A percentile compares a stretch with the other conserved stretches of the same genome.
Conservation (phyloP, 2,329 filamentous ascomycete species). For the Fusarium sororula region DNA sequence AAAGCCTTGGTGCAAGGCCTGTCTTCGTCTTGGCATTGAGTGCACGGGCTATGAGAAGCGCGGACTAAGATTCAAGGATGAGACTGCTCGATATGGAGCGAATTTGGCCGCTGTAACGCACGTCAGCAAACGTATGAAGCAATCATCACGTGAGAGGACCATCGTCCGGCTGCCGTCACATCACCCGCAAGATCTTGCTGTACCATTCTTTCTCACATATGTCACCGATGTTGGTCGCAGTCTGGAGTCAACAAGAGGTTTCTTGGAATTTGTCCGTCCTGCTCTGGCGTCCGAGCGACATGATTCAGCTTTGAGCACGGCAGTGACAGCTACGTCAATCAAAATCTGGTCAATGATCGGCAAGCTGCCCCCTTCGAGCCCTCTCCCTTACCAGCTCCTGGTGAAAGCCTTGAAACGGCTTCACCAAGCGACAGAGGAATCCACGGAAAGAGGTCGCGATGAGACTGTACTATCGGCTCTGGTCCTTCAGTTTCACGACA, state of each 20-base stretch:
- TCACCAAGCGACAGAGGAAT: not conserved
- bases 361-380: not conserved
- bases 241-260: slow-evolving; percentile 21
- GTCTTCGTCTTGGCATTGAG: slow-evolving; percentile 14
- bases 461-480: slow-evolving; percentile 18
- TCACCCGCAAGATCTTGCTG: slow-evolving; percentile 4
- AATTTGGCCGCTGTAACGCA: not conserved
- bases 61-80: slow-evolving; percentile 12
- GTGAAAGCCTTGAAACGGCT: slow-evolving; percentile 1
- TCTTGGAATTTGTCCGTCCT: slow-evolving; percentile 24
- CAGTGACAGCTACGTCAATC: slow-evolving; percentile 1
- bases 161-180: not conserved
- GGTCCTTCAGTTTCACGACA: slow-evolving; percentile 25
- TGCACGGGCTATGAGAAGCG: slow-evolving; percentile 20
- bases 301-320: slow-evolving; percentile 1
- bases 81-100: not conserved
- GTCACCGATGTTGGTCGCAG: slow-evolving; percentile 17
- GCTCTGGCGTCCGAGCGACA: not conserved
- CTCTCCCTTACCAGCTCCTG: not conserved
- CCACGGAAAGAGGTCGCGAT: not conserved
- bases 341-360: slow-evolving; percentile 14
- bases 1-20: slow-evolving; percentile 13
- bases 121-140: not conserved
- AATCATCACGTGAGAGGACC: not conserved
- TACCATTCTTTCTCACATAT: slow-evolving; percentile 26